Percentiles rank a stretch among this genome's conserved stretches.
Conservation (phyloP, 1,284 basidiomycete species). For the Sanghuangporus sanghuang region DNA sequence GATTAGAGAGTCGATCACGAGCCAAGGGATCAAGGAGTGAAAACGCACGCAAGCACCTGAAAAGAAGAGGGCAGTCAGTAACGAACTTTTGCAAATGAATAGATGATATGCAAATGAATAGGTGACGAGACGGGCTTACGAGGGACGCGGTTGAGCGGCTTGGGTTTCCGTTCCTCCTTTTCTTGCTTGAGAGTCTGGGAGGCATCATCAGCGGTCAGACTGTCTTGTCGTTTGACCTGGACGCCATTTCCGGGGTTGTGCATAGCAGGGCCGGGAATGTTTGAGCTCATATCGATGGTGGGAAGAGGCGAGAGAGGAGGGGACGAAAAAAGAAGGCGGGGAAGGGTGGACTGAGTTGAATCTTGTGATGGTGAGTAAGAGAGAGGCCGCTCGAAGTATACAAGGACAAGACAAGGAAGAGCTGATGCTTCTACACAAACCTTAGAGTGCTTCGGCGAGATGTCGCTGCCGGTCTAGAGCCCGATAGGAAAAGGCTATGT, state of each 20-base stretch:
- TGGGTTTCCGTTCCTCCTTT: slow-evolving; percentile 64
- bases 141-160: slow-evolving; percentile 77
- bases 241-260: slow-evolving; percentile 20
- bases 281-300: slow-evolving; percentile 15
- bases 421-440: slow-evolving; percentile 4
- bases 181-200: slow-evolving; percentile 25
- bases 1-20: slow-evolving; percentile 15
- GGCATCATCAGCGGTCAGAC: slow-evolving; percentile 34
- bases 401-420: background rate
- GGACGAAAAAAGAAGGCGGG: background rate
- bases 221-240: slow-evolving; percentile 36
- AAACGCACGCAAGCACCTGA: slow-evolving; percentile 71
- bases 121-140: slow-evolving; percentile 43
- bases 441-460: background rate
- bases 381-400: background rate
- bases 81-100: slow-evolving; percentile 20
- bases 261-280: background rate
- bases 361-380: slow-evolving; percentile 10
- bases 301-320: slow-evolving; percentile 2
- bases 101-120: slow-evolving; percentile 8
- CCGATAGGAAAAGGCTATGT: background rate
- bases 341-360: slow-evolving; percentile 2
- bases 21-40: slow-evolving; percentile 12
- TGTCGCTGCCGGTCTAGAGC: background rate
- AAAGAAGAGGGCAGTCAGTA: slow-evolving; percentile 12